Evolutionary conservation across 192 early-diverging fungal species (phyloP).

Genomic region (Coemansia sp.): DNA sequence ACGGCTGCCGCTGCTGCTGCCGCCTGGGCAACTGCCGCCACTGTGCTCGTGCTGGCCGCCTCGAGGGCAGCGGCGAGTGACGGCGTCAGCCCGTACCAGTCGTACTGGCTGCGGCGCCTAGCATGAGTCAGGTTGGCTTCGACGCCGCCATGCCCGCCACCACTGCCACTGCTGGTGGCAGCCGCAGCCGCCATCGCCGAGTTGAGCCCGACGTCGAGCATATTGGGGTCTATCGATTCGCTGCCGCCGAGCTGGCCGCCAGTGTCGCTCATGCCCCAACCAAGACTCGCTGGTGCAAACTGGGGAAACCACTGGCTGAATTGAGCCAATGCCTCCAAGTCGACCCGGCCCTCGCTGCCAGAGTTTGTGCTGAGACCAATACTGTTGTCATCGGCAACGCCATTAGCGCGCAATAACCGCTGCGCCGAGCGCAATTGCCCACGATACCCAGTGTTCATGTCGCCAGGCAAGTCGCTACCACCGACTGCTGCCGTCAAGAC

Average conservation of each 20-base stretch:
- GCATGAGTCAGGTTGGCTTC: conserved; percentile 24
- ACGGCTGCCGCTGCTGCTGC: conserved; percentile 16
- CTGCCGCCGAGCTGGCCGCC: conserved; percentile 10
- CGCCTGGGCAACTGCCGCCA: too few species aligned
- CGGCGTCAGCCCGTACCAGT: conserved; percentile 52
- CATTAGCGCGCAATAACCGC: conserved; percentile 39
- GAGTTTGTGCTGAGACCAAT: conserved; percentile 47
- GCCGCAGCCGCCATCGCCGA: conserved; percentile 1
- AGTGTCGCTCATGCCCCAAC: conserved; percentile 25
- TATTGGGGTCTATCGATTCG: conserved; percentile 52
- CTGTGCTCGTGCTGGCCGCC: conserved; percentile 27
- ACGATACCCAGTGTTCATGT: conserved; percentile 12
- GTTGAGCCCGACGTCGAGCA: conserved; percentile 37
- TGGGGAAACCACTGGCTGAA: conserved; percentile 51
- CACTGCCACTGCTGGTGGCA: not conserved
- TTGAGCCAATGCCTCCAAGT: conserved; percentile 41
- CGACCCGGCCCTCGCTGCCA: conserved; percentile 19
- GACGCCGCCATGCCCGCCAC: not conserved
- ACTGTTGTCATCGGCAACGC: conserved; percentile 49
- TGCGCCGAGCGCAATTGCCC: conserved; percentile 38
- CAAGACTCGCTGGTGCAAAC: conserved; percentile 19
- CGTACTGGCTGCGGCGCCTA: conserved; percentile 49
- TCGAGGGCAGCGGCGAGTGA: conserved; percentile 41
- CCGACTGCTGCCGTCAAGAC: not conserved
- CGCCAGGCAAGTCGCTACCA: not conserved